phyloP scores from a whole-genome alignment of 768 basidiomycete species.

The Termitomyces sp. region DNA sequence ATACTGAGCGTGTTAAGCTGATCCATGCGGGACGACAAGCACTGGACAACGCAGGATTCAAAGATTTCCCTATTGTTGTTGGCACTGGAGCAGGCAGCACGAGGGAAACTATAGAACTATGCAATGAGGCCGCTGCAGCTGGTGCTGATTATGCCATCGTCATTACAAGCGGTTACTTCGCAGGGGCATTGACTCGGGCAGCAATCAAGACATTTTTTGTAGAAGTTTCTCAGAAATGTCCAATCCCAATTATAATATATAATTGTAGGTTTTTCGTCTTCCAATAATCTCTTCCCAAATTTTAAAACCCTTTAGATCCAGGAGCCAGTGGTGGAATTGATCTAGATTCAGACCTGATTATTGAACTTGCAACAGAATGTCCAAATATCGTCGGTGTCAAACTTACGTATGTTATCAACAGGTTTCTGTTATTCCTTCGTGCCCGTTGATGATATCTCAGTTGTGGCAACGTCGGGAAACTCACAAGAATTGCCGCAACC shows the following conservation, averaged over 20 bases:
- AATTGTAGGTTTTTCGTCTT: slow-evolving; percentile 55
- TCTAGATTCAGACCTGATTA: slow-evolving; percentile 83
- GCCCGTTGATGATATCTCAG: slow-evolving; percentile 26
- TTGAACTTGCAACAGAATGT: slow-evolving; percentile 68
- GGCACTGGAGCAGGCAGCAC: slow-evolving; percentile 85
- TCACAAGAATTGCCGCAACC: slow-evolving; percentile 73
- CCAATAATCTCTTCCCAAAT: slow-evolving; percentile 1
- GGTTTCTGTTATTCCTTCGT: not conserved
- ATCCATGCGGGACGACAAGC: slow-evolving; percentile 64
- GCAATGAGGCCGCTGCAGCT: slow-evolving; percentile 70
- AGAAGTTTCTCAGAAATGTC: slow-evolving; percentile 73
- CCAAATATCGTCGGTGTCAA: slow-evolving; percentile 85
- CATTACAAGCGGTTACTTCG: slow-evolving; percentile 84
- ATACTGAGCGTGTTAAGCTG: slow-evolving; percentile 57
- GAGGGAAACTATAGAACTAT: slow-evolving; percentile 71
- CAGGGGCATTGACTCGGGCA: slow-evolving; percentile 61
- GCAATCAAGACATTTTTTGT: slow-evolving; percentile 78
- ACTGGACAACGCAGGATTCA: slow-evolving; percentile 60
- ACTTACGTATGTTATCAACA: slow-evolving; percentile 59
- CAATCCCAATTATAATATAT: slow-evolving; percentile 85
- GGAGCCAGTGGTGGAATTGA: slow-evolving; percentile 87
- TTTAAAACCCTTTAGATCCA: slow-evolving; percentile 48
- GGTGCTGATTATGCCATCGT: slow-evolving; percentile 88
- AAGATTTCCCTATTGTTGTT: slow-evolving; percentile 61
- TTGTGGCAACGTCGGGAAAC: slow-evolving; percentile 89